A percentile compares a stretch with the other conserved stretches of the same genome.
These are phyloP conservation scores for Floccularia luteovirens DNA, from an alignment of 768 basidiomycete genomes.

Conservation along the genomic window DNA sequence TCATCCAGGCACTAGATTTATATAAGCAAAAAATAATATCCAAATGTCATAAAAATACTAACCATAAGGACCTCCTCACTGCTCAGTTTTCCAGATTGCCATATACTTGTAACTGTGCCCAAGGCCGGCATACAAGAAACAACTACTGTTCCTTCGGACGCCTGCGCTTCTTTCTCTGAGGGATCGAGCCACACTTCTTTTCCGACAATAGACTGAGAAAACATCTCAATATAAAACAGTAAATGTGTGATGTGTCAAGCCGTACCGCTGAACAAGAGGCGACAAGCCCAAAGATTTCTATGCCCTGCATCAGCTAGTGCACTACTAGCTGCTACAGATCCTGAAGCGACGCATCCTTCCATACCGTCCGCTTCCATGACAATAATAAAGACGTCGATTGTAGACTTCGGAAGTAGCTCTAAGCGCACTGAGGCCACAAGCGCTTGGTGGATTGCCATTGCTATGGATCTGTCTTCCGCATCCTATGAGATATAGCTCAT, in stretches of 20 bases:
- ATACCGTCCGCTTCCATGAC: conserved; percentile 89
- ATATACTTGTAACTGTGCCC: conserved; percentile 74
- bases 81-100: conserved; percentile 70
- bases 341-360: conserved; percentile 84
- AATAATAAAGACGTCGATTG: conserved; percentile 85
- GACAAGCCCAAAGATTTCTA: conserved; percentile 87
- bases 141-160: conserved; percentile 60
- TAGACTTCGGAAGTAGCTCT: conserved; percentile 89
- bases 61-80: conserved; percentile 49
- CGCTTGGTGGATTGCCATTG: conserved; percentile 79
- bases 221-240: background rate
- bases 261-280: conserved; percentile 75
- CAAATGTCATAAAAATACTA: conserved; percentile 20
- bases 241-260: conserved; percentile 1
- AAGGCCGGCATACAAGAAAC: conserved; percentile 87
- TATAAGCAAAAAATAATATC: too few relatives aligned
- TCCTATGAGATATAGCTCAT: conserved; percentile 48
- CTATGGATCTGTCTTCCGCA: conserved; percentile 85
- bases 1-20: conserved; percentile 61
- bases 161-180: conserved; percentile 53
- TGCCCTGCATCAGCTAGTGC: conserved; percentile 91
- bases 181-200: conserved; percentile 76
- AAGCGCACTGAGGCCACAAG: conserved; percentile 78
- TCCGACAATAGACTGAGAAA: conserved; percentile 45
- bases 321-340: conserved; percentile 79